A percentile compares a stretch with the other conserved stretches of the same genome.
Evolutionary conservation across 352 stramenopile species (phyloP).

Genomic region (Phytopythium chamaehyphon): DNA sequence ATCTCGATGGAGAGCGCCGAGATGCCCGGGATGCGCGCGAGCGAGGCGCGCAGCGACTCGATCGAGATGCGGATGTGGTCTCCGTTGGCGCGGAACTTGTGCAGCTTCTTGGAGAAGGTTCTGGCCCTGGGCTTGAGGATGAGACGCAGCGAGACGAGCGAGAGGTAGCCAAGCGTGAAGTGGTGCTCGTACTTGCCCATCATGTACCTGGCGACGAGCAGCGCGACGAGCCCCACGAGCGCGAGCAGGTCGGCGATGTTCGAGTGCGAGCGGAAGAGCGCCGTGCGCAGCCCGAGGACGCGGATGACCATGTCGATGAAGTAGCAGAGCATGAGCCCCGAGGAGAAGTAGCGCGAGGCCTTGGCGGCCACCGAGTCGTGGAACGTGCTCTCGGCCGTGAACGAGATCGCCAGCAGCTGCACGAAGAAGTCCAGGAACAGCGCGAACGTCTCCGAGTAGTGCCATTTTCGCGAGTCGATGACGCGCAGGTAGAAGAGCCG

Average conservation of each 20-base stretch:
- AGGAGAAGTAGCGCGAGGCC: slow-evolving; percentile 70
- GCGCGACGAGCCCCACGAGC: slow-evolving; percentile 55
- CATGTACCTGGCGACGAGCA: slow-evolving; percentile 49
- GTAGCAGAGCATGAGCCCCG: slow-evolving; percentile 75
- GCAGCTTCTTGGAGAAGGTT: slow-evolving; percentile 86
- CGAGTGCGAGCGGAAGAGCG: slow-evolving; percentile 76
- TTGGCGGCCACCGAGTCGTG: slow-evolving; percentile 60
- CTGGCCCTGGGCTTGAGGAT: slow-evolving; percentile 82
- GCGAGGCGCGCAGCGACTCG: slow-evolving; percentile 71
- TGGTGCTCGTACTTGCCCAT: slow-evolving; percentile 65
- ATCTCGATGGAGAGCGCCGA: slow-evolving; percentile 81
- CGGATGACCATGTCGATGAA: slow-evolving; percentile 83
- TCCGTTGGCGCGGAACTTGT: slow-evolving; percentile 83
- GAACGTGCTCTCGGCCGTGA: slow-evolving; percentile 58
- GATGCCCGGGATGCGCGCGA: slow-evolving; percentile 79
- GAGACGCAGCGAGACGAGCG: slow-evolving; percentile 59
- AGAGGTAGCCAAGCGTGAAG: slow-evolving; percentile 65
- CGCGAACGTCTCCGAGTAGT: slow-evolving; percentile 83
- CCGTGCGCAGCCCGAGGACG: slow-evolving; percentile 60
- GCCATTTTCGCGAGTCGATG: slow-evolving; percentile 87
- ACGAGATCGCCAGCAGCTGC: slow-evolving; percentile 78
- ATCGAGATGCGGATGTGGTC: slow-evolving; percentile 87
- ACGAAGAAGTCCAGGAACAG: slow-evolving; percentile 86
- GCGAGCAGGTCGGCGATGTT: slow-evolving; percentile 80
- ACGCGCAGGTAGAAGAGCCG: slow-evolving; percentile 80